Evolutionary conservation across 2,329 filamentous ascomycete species (phyloP), one percentile per base, ranked within the genome.

Genomic region (Ascosphaera acerosa): DNA sequence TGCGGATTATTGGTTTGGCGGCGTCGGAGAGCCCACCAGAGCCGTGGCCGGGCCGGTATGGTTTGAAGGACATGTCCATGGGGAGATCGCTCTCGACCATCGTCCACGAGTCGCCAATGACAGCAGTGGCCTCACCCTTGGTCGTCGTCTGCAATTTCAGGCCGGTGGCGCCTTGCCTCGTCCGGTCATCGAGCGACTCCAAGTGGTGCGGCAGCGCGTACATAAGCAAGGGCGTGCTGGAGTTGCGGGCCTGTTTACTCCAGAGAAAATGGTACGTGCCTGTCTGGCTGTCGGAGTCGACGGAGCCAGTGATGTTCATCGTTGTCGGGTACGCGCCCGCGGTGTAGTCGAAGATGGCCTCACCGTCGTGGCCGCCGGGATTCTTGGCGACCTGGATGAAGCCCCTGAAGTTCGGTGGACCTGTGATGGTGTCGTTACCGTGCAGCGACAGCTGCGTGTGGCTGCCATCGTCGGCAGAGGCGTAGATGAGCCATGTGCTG

Each of bases 171-270:
- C 58, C 55, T 15, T 57, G 53, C 7, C 53, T 54, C 6, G 66
- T 67, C 1, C 51, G 50, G 1, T 49, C 41, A 39, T 78, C 66
- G 36, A 94, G 82, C 0, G 76, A 80, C 18, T 68, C 57, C 3
- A 78, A 47, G 40, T 94, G 87, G 48, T 94, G 87, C 15, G 82
- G 80, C 30, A 97, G 55, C 10, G 76, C 77, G 47, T 76, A 92
- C 71, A 90, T 87, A 38, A 87, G 58, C 15, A 91, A 57, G 3
- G 59, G 51, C 6, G 49, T 51, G 36, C 58, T 63, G 4, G 54
- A 49, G 10, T 58, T 46, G 20, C 68, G 57, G 4, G 82, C 84
- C 1, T 57, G 62, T 43, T 77, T 84, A n/a, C 57, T 52, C 55
- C 76, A 94, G 0, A 54, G 53, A 34, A 94, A 65, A 0, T 55